Evolutionary conservation across 176 grass and related monocot species (phyloP).

Genomic region (Pharus latifolius): DNA sequence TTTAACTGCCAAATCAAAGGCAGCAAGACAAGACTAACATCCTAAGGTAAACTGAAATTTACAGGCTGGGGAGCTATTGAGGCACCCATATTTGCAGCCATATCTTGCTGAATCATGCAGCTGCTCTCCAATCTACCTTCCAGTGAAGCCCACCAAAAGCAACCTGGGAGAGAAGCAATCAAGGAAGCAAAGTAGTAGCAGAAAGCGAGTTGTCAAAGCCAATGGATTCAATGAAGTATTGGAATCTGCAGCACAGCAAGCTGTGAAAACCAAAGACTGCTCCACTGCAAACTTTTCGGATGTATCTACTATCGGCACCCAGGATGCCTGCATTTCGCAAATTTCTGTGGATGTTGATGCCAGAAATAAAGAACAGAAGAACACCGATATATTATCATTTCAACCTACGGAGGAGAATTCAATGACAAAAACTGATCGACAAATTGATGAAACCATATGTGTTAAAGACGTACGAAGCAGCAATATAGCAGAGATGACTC

Average conservation of each 20-base stretch:
- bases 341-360: constrained; percentile 5
- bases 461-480: constrained; percentile 31
- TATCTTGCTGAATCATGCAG: constrained; percentile 53
- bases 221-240: constrained; percentile 16
- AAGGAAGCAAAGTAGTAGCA: constrained; percentile 35
- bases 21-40: not conserved
- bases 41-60: not conserved
- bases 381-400: not conserved
- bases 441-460: constrained; percentile 10
- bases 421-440: constrained; percentile 9
- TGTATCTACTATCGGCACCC: constrained; percentile 25
- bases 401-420: constrained; percentile 11
- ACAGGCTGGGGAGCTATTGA: constrained; percentile 72
- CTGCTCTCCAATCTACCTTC: constrained; percentile 68
- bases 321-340: constrained; percentile 29
- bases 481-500: not conserved
- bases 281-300: constrained; percentile 29
- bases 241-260: constrained; percentile 17
- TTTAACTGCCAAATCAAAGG: not conserved
- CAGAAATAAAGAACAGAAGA: constrained; percentile 3
- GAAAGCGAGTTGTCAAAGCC: constrained; percentile 23
- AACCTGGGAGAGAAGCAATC: constrained; percentile 39
- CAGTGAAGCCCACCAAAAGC: constrained; percentile 52
- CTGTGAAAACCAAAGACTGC: constrained; percentile 16
- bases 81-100: constrained; percentile 56